Evolutionary conservation across 2,329 filamentous ascomycete genomes (phyloP), one percentile per base, ranked within the genome.

Genomic region (Tolypocladium endophyticum): DNA sequence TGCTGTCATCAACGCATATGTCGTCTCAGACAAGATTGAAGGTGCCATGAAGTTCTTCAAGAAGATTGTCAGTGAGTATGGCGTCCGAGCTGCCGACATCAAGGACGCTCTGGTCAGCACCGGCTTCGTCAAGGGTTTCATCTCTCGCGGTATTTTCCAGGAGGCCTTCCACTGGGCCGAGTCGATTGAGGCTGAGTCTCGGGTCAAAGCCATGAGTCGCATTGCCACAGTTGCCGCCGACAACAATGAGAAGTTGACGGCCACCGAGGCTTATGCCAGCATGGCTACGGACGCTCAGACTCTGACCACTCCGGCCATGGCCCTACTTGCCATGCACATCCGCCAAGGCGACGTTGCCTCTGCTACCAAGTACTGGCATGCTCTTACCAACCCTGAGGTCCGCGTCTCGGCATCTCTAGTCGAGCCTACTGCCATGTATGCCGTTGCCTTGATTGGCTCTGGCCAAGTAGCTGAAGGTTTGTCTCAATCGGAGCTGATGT

Each of bases 351-450:
- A 96, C 72, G 84, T 96, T 61, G 79, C 86, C 30, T 83, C 85
- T 59, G 92, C 92, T 57, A 83, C 88, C 64, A 82, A 86, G 64
- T 93, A 91, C 76, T 97, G 93, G 92, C 82, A 85, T 58, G 79
- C 89, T 60, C 78, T 97, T 58, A 85, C 81, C 63, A 81, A 78
- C 45, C 81, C 86, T 2, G 81, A 85, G 61, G 79, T 84, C 68
- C 77, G 81, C 57, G 81, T 85, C 39, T 81, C 82, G 16, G 72
- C 81, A 58, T 78, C 85, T 38, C 87, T 95, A 72, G 88, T 96
- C 63, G 92, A 96, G 76, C 89, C 92, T 30, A 88, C 91, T 16
- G 85, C 90, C 60, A 96, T 97, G 91, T 96, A 93, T 69, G 86
- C 89, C 18, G 85, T 96, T 60, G 90, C 92, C 55, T 80, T 97